Base-by-base conservation (phyloP, 208 protist genomes). In the Trypanosoma congolense region DNA sequence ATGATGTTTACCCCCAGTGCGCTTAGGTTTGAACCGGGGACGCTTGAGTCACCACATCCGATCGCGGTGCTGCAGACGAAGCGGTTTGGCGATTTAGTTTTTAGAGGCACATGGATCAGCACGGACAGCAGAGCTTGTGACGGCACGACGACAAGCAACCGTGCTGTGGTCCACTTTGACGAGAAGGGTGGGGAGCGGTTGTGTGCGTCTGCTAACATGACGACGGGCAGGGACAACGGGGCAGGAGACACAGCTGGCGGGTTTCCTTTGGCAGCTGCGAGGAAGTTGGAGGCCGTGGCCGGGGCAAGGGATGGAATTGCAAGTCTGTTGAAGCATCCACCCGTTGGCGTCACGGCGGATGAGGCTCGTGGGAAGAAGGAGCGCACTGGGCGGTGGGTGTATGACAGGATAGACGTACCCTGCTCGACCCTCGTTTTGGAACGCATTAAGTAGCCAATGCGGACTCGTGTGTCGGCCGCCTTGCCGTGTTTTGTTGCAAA, bases 301-400 rank as follows among this genome's bases (percentile, higher is more conserved):
- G 52, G 61, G 25, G n/a, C 6, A n/a, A 45, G 61, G 10, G 36
- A 41, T 25, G 46, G 49, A 19, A 69, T 88, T 16, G 56, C 77
- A n/a, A 93, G 82, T 67, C 51, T 93, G 9, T 61, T 93, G 18
- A 58, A 70, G 8, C 86, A 93, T 42, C 56, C 66, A 0, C 24
- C 47, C 9, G 77, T 60, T 2, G 86, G 86, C 31, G 51, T 88
- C 18, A 85, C 72, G 16, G 75, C 79, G 0, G 86, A 93, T 50
- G 86, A 85, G 45, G 61, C 61, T 18, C 78, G 81, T 1, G 64
- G 36, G 1, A 55, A 68, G 41, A 38, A 38, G 41, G 52, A 67
- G 40, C 57, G 70, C 29, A 56, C 50, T 26, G 53, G 60, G 25
- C 62, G 53, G 8, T 85, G 75, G 73, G 4, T 24, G 2, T 88